A percentile compares a stretch with the other conserved stretches of the same genome.
Evolutionary conservation across 108 stramenopile species (phyloP).

Genomic region (Fragilariopsis cylindrus): DNA sequence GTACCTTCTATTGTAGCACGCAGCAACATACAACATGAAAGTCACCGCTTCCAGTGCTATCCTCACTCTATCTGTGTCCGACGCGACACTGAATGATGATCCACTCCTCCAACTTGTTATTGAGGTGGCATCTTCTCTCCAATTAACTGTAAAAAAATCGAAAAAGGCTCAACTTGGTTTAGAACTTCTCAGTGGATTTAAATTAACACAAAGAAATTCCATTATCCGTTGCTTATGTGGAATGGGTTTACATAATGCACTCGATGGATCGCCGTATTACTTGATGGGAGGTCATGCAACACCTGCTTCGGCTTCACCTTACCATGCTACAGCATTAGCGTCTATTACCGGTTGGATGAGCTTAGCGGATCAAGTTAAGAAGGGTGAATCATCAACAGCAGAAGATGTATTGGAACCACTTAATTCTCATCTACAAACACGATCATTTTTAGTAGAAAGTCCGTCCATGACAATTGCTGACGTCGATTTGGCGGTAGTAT

Average conservation of each 20-base stretch:
- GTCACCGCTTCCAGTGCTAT: slow-evolving; percentile 37
- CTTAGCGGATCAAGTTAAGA: slow-evolving; percentile 54
- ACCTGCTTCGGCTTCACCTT: slow-evolving; percentile 42
- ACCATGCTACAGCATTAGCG: slow-evolving; percentile 56
- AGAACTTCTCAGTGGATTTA: slow-evolving; percentile 40
- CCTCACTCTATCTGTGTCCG: slow-evolving; percentile 55
- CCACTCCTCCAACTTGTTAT: slow-evolving; percentile 55
- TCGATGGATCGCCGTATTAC: slow-evolving; percentile 55
- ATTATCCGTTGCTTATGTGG: slow-evolving; percentile 71
- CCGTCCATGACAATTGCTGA: slow-evolving; percentile 60
- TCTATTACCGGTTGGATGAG: slow-evolving; percentile 79
- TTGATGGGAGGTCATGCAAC: slow-evolving; percentile 68
- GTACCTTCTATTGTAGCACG: too few relatives aligned
- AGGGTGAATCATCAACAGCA: slow-evolving; percentile 7
- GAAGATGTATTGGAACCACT: slow-evolving; percentile 39
- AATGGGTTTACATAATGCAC: slow-evolving; percentile 61
- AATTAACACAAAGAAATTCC: slow-evolving; percentile 68
- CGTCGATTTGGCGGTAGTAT: slow-evolving; percentile 65
- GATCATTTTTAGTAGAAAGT: slow-evolving; percentile 68
- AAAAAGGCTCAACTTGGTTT: slow-evolving; percentile 45
- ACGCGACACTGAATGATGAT: slow-evolving; percentile 43
- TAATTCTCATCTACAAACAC: slow-evolving; percentile 54
- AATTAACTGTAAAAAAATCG: slow-evolving; percentile 50
- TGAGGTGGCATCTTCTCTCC: slow-evolving; percentile 43
- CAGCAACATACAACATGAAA: neutral